phyloP scores from a whole-genome alignment of 1,139 yeast genomes.

The Candida frijolesensis region DNA sequence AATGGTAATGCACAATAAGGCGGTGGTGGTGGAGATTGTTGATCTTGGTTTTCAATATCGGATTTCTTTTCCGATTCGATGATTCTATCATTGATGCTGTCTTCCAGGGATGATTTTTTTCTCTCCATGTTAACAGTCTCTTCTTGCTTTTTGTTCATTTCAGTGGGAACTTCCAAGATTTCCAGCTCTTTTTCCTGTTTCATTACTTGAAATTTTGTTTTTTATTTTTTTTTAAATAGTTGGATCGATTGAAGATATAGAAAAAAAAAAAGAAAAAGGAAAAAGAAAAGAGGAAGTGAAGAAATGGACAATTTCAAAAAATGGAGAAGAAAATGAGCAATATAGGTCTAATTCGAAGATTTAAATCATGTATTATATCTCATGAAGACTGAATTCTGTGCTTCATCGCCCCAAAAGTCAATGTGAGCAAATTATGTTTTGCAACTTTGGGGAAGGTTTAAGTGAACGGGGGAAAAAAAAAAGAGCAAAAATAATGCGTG shows the following conservation, averaged over 20 bases:
- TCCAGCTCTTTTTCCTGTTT: not conserved
- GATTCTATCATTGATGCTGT: not conserved
- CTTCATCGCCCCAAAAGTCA: not conserved
- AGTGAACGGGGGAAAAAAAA: no score
- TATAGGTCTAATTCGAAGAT: no score
- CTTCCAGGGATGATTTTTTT: not conserved
- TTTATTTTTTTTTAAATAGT: not conserved
- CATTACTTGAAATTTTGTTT: not conserved
- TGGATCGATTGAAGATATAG: no score
- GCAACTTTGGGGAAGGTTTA: constrained; percentile 1
- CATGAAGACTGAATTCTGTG: no score
- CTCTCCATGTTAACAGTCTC: not conserved
- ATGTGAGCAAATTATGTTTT: constrained; percentile 2
- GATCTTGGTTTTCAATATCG: constrained; percentile 1
- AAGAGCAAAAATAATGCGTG: no score
- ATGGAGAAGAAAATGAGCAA: no score
- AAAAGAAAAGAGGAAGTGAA: no score
- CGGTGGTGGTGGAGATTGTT: not conserved
- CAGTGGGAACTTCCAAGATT: not conserved
- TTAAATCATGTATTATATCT: no score
- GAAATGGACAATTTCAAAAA: no score
- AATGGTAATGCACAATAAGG: constrained; percentile 11
- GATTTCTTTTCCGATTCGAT: not conserved
- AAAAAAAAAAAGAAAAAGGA: no score
- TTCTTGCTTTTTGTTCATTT: not conserved